Conservation (phyloP, 495 filamentous ascomycete genomes). For the Oidiodendron maius region DNA sequence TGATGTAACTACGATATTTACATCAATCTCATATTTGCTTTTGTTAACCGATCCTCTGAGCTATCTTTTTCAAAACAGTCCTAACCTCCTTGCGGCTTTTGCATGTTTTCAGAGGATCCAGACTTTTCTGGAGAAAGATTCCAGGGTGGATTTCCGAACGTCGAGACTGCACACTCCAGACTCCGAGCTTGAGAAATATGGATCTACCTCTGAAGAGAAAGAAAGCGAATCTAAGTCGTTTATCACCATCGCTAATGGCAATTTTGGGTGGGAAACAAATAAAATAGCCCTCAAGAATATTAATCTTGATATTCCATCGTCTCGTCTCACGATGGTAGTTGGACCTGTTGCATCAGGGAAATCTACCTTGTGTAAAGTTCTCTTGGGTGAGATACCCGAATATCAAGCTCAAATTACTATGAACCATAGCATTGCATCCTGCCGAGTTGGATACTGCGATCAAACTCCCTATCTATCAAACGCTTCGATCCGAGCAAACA, state of each 20-base stretch:
- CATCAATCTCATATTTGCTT: neutral
- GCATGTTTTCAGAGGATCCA: conserved; percentile 24
- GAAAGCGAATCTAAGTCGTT: no score
- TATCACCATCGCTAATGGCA: no score
- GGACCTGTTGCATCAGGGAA: conserved; percentile 46
- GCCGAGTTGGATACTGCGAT: conserved; percentile 32
- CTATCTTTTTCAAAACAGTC: neutral
- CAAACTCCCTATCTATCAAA: conserved; percentile 50
- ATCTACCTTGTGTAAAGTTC: conserved; percentile 38
- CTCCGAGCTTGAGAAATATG: no score
- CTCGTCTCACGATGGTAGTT: conserved; percentile 48
- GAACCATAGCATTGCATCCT: neutral
- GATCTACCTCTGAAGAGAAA: no score
- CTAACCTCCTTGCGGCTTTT: neutral
- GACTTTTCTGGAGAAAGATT: conserved; percentile 29
- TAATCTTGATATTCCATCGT: conserved; percentile 47
- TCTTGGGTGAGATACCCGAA: conserved; percentile 41
- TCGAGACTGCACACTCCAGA: no score
- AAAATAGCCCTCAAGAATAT: conserved; percentile 54
- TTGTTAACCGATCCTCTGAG: neutral
- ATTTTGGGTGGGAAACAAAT: conserved; percentile 25
- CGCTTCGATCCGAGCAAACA: conserved; percentile 50
- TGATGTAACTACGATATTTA: neutral
- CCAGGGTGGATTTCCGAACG: conserved; percentile 23
- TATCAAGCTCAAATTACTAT: conserved; percentile 15